Percentiles rank a stretch among this genome's conserved stretches.
phyloP scores from a whole-genome alignment of 768 basidiomycete species.

The Rubroboletus satanas region DNA sequence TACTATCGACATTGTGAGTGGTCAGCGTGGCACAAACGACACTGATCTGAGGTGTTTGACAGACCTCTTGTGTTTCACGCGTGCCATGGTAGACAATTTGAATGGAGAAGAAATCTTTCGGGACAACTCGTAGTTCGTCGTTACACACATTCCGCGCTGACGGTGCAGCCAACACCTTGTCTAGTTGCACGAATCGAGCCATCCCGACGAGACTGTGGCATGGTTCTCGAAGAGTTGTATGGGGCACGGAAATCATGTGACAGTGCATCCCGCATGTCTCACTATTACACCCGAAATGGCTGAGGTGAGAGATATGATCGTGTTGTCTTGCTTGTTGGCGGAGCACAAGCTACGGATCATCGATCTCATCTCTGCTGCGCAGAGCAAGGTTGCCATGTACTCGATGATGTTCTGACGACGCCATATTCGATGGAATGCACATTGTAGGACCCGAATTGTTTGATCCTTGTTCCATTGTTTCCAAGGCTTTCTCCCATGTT shows the following conservation, averaged over 20 bases:
- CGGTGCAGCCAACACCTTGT: background rate
- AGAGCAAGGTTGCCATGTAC: background rate
- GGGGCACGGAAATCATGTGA: background rate
- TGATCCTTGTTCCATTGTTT: too few relatives aligned
- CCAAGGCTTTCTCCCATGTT: too few relatives aligned
- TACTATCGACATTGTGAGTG: conserved; percentile 13
- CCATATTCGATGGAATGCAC: too few relatives aligned
- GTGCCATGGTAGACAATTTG: conserved; percentile 4
- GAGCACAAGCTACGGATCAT: conserved; percentile 8
- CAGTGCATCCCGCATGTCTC: conserved; percentile 3
- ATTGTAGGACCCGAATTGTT: too few relatives aligned
- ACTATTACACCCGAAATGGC: conserved; percentile 11
- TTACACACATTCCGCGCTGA: background rate
- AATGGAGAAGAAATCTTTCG: conserved; percentile 5
- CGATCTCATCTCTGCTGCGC: background rate
- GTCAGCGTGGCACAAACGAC: background rate
- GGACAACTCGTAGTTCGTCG: conserved; percentile 16
- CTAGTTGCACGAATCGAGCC: conserved; percentile 11
- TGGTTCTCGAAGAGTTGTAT: conserved; percentile 9
- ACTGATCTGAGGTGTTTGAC: background rate
- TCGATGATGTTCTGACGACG: background rate
- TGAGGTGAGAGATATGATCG: conserved; percentile 14
- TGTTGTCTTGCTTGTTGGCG: conserved; percentile 20
- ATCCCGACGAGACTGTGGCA: conserved; percentile 2
- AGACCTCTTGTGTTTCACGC: conserved; percentile 12